Base-by-base conservation (phyloP, 192 early-diverging fungal species). In the Coemansia sp. region DNA sequence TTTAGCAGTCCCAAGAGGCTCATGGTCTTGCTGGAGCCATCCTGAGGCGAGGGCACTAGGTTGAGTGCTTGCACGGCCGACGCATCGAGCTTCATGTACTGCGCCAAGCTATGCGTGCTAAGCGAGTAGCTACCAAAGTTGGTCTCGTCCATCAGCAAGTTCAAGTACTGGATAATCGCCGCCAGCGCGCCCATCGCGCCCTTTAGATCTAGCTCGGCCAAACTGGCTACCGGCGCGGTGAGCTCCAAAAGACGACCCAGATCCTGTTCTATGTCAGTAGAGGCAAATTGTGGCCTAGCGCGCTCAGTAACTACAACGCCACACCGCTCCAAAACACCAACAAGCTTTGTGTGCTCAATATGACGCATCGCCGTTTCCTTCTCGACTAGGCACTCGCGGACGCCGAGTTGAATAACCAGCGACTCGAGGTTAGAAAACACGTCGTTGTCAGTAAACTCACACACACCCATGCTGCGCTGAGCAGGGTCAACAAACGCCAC, bases 391-490 rank as follows among this genome's bases (percentile, higher is more conserved):
- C 94, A 96, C 75, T 98, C 97, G 72, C 97, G 97, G 54, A 96
- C 93, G 40, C 92, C 91, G 47, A 97, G 88, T 79, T 98, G 97
- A 72, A 97, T 95, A 27, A 94, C 79, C 40, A 98, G 80, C 7
- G 96, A 92, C 89, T 99, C 97, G 51, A 99, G 89, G 69, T 96
- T 97, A 16, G 94, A 94, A 73, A 92, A 96, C 7, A 93, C 86
- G 47, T 97, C 94, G 71, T 93, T 94, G 86, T 99, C 97, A 11
- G 93, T 77, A 79, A 99, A 98, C 82, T 98, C 93, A 52, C 90
- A 73, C 29, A 97, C 88, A 4, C 94, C 94, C 22, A 98, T 78
- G 20, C 82, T 86, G 13, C 92, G 87, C 63, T 89, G 87, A 2
- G 95, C 93, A 1, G 95, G 90, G 71, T 99, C 97, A 3, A 93